phyloP scores from a whole-genome alignment of 495 filamentous ascomycete genomes.

The Penicillium alfredii region DNA sequence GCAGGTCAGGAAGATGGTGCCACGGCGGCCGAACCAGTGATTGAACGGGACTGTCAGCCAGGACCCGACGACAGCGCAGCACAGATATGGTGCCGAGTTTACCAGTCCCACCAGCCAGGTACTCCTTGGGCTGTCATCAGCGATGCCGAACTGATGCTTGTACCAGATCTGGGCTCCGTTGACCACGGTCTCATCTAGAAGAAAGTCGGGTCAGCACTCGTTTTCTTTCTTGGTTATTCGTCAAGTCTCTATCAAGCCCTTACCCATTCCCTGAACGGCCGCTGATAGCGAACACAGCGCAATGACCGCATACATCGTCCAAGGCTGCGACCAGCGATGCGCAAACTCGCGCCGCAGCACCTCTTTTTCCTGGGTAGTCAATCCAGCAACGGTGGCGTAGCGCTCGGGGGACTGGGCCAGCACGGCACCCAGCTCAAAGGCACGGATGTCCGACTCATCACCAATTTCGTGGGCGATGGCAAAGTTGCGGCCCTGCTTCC shows the following conservation, averaged over 20 bases:
- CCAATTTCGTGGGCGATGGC: constrained; percentile 57
- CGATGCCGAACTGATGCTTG: constrained; percentile 61
- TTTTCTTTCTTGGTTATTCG: neutral
- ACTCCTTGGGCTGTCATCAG: constrained; percentile 26
- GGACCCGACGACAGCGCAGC: constrained; percentile 70
- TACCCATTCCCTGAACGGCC: constrained; percentile 67
- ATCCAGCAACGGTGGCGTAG: constrained; percentile 48
- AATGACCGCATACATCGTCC: constrained; percentile 62
- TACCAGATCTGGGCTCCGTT: constrained; percentile 78
- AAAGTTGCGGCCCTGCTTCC: constrained; percentile 58
- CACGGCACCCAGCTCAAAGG: constrained; percentile 68
- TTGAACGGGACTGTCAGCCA: constrained; percentile 83
- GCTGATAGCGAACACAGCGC: constrained; percentile 57
- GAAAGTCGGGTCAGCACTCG: constrained; percentile 9
- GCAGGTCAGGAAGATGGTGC: constrained; percentile 77
- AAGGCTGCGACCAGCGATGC: constrained; percentile 69
- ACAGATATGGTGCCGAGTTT: constrained; percentile 59
- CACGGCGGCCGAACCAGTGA: constrained; percentile 69
- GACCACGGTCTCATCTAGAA: constrained; percentile 67
- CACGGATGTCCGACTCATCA: constrained; percentile 54
- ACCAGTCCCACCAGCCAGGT: constrained; percentile 66
- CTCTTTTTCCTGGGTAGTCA: constrained; percentile 53
- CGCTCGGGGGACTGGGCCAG: constrained; percentile 54
- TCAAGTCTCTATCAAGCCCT: too few relatives aligned
- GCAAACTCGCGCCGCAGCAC: constrained; percentile 56